A percentile compares a stretch with the other conserved stretches of the same genome.
These are phyloP conservation scores for Fusarium staphyleae DNA, from an alignment of 2,329 filamentous ascomycete genomes.

Conservation along the genomic window DNA sequence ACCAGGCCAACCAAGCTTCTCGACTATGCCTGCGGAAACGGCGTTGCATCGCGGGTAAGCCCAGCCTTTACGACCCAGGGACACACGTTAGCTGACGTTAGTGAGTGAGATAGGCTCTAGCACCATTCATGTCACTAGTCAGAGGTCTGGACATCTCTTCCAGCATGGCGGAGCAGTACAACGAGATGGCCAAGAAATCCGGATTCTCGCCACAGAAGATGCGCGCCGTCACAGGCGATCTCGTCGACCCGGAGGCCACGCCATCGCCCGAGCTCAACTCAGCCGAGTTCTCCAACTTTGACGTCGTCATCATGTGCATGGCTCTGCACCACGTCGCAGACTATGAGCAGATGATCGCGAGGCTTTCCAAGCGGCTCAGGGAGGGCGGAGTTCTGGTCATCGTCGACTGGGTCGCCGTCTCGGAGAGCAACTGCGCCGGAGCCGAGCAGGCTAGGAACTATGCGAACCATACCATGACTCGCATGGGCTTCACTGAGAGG, in stretches of 20 bases:
- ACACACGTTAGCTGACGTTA: background rate
- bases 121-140: slow-evolving; percentile 40
- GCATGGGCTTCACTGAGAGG: slow-evolving; percentile 35
- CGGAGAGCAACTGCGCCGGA: slow-evolving; percentile 19
- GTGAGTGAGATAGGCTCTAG: slow-evolving; percentile 42
- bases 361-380: slow-evolving; percentile 40
- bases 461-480: slow-evolving; percentile 28
- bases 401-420: slow-evolving; percentile 42
- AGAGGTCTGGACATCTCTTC: slow-evolving; percentile 48
- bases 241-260: slow-evolving; percentile 35
- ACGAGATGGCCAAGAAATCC: slow-evolving; percentile 37
- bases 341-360: slow-evolving; percentile 37
- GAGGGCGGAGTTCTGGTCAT: slow-evolving; percentile 45
- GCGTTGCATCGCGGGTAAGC: slow-evolving; percentile 41
- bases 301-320: slow-evolving; percentile 46
- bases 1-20: slow-evolving; percentile 33
- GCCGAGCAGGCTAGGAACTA: slow-evolving; percentile 1
- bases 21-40: slow-evolving; percentile 46
- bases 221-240: slow-evolving; percentile 43
- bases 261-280: slow-evolving; percentile 31
- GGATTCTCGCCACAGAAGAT: slow-evolving; percentile 38
- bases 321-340: slow-evolving; percentile 49
- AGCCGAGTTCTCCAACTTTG: slow-evolving; percentile 41
- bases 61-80: background rate
- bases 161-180: slow-evolving; percentile 45